phyloP scores from a whole-genome alignment of 768 basidiomycete species.

The Mycena indigotica region DNA sequence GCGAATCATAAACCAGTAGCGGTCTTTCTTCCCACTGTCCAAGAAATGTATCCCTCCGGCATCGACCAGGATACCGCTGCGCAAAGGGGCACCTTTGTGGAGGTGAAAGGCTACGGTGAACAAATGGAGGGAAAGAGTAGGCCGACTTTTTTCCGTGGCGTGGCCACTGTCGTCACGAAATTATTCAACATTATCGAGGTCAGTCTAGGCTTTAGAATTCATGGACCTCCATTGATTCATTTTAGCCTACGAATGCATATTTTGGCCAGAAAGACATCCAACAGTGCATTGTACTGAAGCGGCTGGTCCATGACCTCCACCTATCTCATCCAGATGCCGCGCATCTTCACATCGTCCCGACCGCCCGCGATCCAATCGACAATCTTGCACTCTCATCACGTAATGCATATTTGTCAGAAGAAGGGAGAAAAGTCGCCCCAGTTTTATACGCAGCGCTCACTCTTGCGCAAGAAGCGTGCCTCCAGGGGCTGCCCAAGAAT shows the following conservation, averaged over 20 bases:
- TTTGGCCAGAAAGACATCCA: conserved; percentile 99
- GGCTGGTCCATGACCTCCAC: conserved; percentile 77
- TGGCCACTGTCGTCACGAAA: conserved; percentile 93
- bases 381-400: conserved; percentile 88
- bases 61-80: conserved; percentile 72
- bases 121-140: conserved; percentile 91
- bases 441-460: conserved; percentile 71
- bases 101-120: conserved; percentile 87
- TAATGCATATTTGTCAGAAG: conserved; percentile 74
- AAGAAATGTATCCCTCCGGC: conserved; percentile 92
- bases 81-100: conserved; percentile 89
- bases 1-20: conserved; percentile 53
- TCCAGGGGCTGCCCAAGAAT: conserved; percentile 47
- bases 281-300: conserved; percentile 84
- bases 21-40: conserved; percentile 77
- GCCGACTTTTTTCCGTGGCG: conserved; percentile 93
- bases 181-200: conserved; percentile 92
- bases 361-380: conserved; percentile 64
- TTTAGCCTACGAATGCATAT: conserved; percentile 86
- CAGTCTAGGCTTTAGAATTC: too few relatives aligned
- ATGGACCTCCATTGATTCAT: conserved; percentile 4
- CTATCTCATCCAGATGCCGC: conserved; percentile 72
- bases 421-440: conserved; percentile 68
- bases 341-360: conserved; percentile 86
- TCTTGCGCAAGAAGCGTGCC: conserved; percentile 60